Conservation (phyloP, 2,329 filamentous ascomycete species). For the Parafenestella ontariensis region DNA sequence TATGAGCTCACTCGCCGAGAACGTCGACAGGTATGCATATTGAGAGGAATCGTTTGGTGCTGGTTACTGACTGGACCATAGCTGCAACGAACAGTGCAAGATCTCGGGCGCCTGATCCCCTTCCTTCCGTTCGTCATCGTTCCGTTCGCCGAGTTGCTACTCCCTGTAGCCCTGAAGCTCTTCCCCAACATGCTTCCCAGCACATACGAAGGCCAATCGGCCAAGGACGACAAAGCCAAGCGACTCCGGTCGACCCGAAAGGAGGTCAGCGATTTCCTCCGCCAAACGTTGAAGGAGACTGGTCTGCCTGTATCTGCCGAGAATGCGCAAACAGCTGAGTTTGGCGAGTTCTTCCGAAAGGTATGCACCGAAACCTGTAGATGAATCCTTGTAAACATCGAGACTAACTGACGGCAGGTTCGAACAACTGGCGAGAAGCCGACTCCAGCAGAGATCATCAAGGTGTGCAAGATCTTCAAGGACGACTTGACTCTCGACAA, state of each 20-base stretch:
- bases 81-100: constrained; percentile 90
- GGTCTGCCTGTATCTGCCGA: constrained; percentile 84
- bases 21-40: constrained; percentile 71
- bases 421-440: constrained; percentile 88
- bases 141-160: constrained; percentile 90
- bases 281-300: constrained; percentile 89
- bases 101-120: constrained; percentile 88
- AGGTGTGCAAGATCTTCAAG: constrained; percentile 98
- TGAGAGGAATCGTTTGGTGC: background rate
- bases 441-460: constrained; percentile 90
- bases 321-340: constrained; percentile 90
- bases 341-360: constrained; percentile 96
- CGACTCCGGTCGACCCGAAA: constrained; percentile 85
- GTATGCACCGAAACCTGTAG: constrained; percentile 51
- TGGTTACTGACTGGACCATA: constrained; percentile 36
- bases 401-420: constrained; percentile 38
- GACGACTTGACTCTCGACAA: constrained; percentile 98
- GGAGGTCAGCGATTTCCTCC: constrained; percentile 90
- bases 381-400: too few relatives aligned
- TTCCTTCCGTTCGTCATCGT: constrained; percentile 98
- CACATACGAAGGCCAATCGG: constrained; percentile 92
- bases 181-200: constrained; percentile 98
- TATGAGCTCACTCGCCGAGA: constrained; percentile 96
- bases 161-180: constrained; percentile 88
- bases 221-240: constrained; percentile 86